Percentiles rank a stretch among this genome's conserved stretches.
These are phyloP conservation scores for Globisporangium heterothallicum DNA, from an alignment of 352 stramenopile species.

Conservation along the genomic window DNA sequence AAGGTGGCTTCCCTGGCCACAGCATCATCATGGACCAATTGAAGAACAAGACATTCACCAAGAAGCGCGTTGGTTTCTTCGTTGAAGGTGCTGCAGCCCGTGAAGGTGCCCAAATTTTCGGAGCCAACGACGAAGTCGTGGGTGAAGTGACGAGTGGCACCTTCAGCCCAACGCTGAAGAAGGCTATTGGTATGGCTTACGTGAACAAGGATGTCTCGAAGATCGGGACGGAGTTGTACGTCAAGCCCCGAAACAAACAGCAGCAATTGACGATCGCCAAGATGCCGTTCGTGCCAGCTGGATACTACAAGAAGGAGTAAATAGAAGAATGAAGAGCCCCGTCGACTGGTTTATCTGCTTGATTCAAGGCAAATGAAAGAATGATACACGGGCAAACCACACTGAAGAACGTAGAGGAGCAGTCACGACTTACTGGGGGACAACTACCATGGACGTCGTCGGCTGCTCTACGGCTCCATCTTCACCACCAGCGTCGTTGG, in stretches of 20 bases:
- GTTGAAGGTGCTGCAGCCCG: constrained; percentile 94
- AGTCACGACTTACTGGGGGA: too few relatives aligned
- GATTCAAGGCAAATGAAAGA: neutral
- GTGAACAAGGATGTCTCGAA: constrained; percentile 90
- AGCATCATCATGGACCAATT: constrained; percentile 92
- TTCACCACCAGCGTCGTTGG: too few relatives aligned
- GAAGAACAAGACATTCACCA: constrained; percentile 91
- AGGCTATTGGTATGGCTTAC: constrained; percentile 98
- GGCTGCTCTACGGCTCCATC: too few relatives aligned
- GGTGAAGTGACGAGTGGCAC: constrained; percentile 95
- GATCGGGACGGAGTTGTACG: constrained; percentile 89
- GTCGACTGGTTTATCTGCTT: too few relatives aligned
- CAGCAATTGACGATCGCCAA: constrained; percentile 91
- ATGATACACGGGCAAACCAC: neutral
- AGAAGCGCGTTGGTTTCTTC: constrained; percentile 95
- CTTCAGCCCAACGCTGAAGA: constrained; percentile 95
- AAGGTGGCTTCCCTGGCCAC: constrained; percentile 93
- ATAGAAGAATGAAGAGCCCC: too few relatives aligned
- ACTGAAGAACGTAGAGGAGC: too few relatives aligned
- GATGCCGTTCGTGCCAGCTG: constrained; percentile 97
- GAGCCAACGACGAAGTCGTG: constrained; percentile 75
- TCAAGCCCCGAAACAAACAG: constrained; percentile 96
- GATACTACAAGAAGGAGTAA: constrained; percentile 93
- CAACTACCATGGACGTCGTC: too few relatives aligned
- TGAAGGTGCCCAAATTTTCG: constrained; percentile 91